phyloP scores from a whole-genome alignment of 106 monocot genomes.

The Phalaenopsis equestris region DNA sequence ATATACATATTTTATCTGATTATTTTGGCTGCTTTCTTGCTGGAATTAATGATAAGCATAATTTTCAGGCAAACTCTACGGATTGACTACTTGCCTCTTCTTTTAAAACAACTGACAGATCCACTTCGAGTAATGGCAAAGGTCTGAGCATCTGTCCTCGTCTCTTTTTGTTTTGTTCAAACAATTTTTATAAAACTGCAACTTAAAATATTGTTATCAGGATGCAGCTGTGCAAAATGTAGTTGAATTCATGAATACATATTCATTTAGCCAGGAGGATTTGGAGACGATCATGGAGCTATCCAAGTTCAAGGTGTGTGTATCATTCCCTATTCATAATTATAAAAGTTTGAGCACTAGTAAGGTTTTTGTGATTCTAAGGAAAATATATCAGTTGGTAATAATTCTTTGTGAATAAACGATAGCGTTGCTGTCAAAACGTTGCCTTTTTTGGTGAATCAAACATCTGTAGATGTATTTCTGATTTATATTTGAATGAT shows the following conservation, averaged over 20 bases:
- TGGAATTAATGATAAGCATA: background rate
- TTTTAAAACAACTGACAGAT: slow-evolving; percentile 61
- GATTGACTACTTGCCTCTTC: slow-evolving; percentile 68
- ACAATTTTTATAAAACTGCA: background rate
- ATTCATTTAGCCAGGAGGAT: slow-evolving; percentile 91
- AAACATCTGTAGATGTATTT: background rate
- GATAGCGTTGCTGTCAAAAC: background rate
- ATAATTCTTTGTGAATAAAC: background rate
- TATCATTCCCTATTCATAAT: background rate
- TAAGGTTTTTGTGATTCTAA: background rate
- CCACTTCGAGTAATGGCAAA: slow-evolving; percentile 65
- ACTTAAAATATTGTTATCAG: slow-evolving; percentile 18
- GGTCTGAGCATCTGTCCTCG: slow-evolving; percentile 23
- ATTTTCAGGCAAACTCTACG: slow-evolving; percentile 50
- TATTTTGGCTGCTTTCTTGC: background rate
- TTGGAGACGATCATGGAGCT: slow-evolving; percentile 81
- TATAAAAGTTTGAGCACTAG: background rate
- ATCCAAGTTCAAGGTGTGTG: slow-evolving; percentile 70
- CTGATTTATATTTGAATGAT: no score
- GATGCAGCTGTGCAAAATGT: slow-evolving; percentile 86
- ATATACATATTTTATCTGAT: background rate
- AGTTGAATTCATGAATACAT: slow-evolving; percentile 85
- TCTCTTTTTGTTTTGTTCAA: background rate
- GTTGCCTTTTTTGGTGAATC: background rate
- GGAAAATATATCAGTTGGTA: background rate